Base-by-base conservation (phyloP, 768 basidiomycete genomes). In the Lentinula aciculospora region DNA sequence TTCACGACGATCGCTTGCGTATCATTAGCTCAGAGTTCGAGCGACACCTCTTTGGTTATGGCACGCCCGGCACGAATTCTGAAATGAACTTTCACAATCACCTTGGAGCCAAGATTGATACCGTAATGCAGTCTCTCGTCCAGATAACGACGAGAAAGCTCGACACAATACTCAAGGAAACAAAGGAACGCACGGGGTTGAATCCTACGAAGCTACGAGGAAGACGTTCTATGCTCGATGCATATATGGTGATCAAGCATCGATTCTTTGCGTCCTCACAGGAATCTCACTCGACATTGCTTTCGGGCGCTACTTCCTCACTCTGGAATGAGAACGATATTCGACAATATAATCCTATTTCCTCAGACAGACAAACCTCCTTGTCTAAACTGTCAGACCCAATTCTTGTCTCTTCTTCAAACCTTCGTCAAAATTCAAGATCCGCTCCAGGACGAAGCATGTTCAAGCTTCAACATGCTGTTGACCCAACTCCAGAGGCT, bases 121-220 rank as follows among this genome's bases (percentile, higher is more conserved):
- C 36, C 6, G 42, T 44, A 13, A 15, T 27, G 17, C 29, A 53
- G n/a, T 49, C 47, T 21, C 7, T 31, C 36, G 6, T 25, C 13
- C 23, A 31, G 0, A 53, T 53, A 15, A 53, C 51, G 17, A 27
- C 31, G 2, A 53, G 36, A 53, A 37, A 23, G 13, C 51, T 53
- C 5, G 51, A 53, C 3, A 17, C 51, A 8, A 23, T 53, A 1
- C 29, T 53, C 21, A 77, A 81, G 55, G 70, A 76, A 39, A 74
- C 79, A 59, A 80, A 80, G 67, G 78, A 78, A 60, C 71, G 73
- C 27, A 78, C 74, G 1, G 78, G 77, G 25, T 67, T 69, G 23
- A 77, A 76, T 55, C 78, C 75, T 48, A 19, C 21, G 8, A 80
- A 80, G 66, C 69, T 81, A 46, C 73, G 80, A 47, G 78, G 80